These are phyloP conservation scores for Melaleuca quinquenervia DNA, from an alignment of 345 rosid species.

Conservation along the genomic window DNA sequence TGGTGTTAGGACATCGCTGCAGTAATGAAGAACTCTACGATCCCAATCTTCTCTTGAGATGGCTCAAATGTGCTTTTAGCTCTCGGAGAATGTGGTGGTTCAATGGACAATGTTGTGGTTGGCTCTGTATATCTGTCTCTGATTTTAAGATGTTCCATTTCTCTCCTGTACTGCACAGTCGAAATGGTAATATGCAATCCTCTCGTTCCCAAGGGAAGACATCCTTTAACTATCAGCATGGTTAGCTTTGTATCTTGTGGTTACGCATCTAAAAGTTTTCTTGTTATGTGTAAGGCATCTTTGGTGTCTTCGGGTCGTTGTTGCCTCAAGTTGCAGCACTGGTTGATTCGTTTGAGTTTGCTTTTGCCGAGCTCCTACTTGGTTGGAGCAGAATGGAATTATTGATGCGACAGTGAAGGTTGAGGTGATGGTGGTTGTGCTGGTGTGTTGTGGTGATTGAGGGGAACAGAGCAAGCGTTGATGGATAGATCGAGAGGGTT, in stretches of 20 bases:
- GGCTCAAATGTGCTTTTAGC: constrained; percentile 18
- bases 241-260: background rate
- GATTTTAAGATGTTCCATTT: constrained; percentile 8
- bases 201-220: background rate
- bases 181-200: constrained; percentile 21
- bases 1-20: constrained; percentile 15
- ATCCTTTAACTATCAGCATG: background rate
- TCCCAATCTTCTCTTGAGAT: constrained; percentile 18
- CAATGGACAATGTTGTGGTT: constrained; percentile 23
- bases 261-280: background rate
- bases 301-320: background rate
- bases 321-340: background rate
- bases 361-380: background rate
- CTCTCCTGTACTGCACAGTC: constrained; percentile 7
- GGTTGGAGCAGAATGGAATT: background rate
- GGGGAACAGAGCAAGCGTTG: background rate
- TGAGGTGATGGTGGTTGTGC: background rate
- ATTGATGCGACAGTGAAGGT: background rate
- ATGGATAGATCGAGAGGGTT: background rate
- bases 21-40: constrained; percentile 17
- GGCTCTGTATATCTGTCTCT: constrained; percentile 14
- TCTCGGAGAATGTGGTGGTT: constrained; percentile 27
- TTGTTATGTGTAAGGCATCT: background rate
- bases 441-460: background rate
- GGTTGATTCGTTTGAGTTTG: background rate